Conservation (phyloP, 129 eudicot species). For the Scalesia atractyloides region DNA sequence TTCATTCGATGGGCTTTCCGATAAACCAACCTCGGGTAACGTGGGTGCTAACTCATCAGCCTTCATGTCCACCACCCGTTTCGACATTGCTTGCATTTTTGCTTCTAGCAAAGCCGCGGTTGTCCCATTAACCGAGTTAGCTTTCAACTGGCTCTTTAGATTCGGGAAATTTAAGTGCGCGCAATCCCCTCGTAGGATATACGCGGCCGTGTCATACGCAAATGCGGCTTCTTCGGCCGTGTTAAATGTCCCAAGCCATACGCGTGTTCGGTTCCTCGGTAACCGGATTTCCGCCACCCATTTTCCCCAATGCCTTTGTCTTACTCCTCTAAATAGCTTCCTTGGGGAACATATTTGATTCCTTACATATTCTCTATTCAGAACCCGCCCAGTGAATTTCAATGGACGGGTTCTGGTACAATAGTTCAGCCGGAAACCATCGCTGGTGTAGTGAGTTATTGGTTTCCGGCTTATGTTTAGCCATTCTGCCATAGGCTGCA, state of each 20-base stretch:
- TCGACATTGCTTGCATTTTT: slow-evolving; percentile 52
- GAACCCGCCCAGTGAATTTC: slow-evolving; percentile 39
- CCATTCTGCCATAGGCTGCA: slow-evolving; percentile 34
- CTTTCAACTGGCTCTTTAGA: slow-evolving; percentile 61
- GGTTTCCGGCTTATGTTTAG: slow-evolving; percentile 37
- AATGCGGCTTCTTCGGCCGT: slow-evolving; percentile 91
- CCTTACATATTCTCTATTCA: slow-evolving; percentile 3
- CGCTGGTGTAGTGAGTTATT: not conserved
- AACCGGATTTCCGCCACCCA: slow-evolving; percentile 92
- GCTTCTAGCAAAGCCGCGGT: slow-evolving; percentile 79
- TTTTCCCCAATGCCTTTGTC: slow-evolving; percentile 97
- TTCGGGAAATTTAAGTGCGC: slow-evolving; percentile 86
- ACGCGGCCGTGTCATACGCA: slow-evolving; percentile 90
- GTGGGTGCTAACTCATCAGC: slow-evolving; percentile 13
- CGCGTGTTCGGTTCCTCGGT: slow-evolving; percentile 78
- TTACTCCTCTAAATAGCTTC: slow-evolving; percentile 77
- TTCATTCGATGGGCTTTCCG: slow-evolving; percentile 1
- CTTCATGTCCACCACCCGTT: slow-evolving; percentile 19
- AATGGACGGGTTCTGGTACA: slow-evolving; percentile 51
- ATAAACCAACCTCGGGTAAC: not conserved
- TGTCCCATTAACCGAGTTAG: slow-evolving; percentile 40
- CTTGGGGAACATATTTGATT: slow-evolving; percentile 31
- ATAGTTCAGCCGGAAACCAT: slow-evolving; percentile 41
- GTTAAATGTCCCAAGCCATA: slow-evolving; percentile 87
- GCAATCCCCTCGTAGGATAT: slow-evolving; percentile 73